A percentile compares a stretch with the other conserved stretches of the same genome.
These are phyloP conservation scores for Ganoderma multipileum DNA, from an alignment of 1,284 basidiomycete species.

Conservation along the genomic window DNA sequence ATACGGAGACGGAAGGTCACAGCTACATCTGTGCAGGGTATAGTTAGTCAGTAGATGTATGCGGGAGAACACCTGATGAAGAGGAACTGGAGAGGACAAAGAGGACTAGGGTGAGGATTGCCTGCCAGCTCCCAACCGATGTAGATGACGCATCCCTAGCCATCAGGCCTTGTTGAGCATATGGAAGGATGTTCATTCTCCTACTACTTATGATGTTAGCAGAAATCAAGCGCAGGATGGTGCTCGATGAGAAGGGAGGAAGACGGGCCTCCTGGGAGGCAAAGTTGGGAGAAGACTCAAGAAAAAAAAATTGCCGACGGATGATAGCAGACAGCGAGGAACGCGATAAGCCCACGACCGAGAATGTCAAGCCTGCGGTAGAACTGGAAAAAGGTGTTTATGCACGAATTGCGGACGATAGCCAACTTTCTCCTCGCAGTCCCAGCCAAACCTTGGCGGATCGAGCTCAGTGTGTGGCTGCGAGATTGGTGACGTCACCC, in stretches of 20 bases:
- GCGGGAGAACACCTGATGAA: neutral
- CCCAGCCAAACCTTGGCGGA: neutral
- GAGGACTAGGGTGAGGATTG: slow-evolving; percentile 67
- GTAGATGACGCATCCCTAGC: neutral
- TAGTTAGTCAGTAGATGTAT: neutral
- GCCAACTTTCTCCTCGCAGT: neutral
- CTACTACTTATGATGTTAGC: neutral
- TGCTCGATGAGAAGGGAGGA: neutral
- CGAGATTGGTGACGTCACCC: neutral
- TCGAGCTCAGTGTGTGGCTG: neutral
- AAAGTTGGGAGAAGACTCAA: neutral
- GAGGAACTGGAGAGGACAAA: slow-evolving; percentile 75
- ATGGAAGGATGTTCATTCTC: neutral
- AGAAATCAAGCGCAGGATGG: neutral
- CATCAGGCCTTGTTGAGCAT: neutral
- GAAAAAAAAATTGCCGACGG: neutral
- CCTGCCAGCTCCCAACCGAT: slow-evolving; percentile 25
- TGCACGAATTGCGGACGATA: neutral
- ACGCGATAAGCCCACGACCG: neutral
- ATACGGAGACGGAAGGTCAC: slow-evolving; percentile 73
- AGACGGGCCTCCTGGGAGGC: neutral
- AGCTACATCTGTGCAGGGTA: slow-evolving; percentile 51
- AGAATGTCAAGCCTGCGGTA: neutral
- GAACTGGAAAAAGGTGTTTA: neutral
- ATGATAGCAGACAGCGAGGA: neutral